Conservation (phyloP, 2,329 filamentous ascomycete species). For the Emergomyces africanus region DNA sequence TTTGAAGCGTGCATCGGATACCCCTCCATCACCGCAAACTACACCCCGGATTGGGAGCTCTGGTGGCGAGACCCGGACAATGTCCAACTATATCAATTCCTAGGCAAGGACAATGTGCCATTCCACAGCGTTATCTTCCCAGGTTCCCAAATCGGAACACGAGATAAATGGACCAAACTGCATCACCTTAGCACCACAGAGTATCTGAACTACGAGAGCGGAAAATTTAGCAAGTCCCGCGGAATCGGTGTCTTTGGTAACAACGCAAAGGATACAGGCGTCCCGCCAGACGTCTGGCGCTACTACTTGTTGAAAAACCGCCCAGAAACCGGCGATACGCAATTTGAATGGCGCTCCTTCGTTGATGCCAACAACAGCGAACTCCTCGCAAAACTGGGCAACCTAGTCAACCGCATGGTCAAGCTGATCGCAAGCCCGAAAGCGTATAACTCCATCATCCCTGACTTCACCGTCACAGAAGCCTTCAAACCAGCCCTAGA, state of each 20-base stretch:
- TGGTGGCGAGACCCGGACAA: constrained; percentile 80
- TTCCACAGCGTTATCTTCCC: constrained; percentile 81
- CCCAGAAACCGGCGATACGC: constrained; percentile 65
- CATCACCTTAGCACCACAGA: constrained; percentile 73
- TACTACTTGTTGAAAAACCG: constrained; percentile 70
- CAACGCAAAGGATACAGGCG: constrained; percentile 65
- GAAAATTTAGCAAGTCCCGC: constrained; percentile 76
- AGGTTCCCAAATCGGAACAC: constrained; percentile 65
- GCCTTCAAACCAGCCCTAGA: constrained; percentile 28
- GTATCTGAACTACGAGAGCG: constrained; percentile 65
- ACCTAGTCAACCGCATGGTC: constrained; percentile 48
- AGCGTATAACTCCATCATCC: constrained; percentile 53
- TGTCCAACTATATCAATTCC: constrained; percentile 74
- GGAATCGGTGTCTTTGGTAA: constrained; percentile 76
- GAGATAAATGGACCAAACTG: constrained; percentile 70
- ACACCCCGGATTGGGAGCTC: constrained; percentile 70
- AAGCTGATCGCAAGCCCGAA: constrained; percentile 49
- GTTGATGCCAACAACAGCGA: constrained; percentile 69
- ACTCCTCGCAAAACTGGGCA: constrained; percentile 53
- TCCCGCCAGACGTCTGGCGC: constrained; percentile 67
- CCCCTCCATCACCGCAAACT: constrained; percentile 71
- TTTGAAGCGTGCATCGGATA: constrained; percentile 79
- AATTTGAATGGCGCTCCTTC: constrained; percentile 72
- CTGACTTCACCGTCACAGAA: constrained; percentile 34
- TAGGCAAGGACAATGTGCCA: constrained; percentile 70